A percentile compares a stretch with the other conserved stretches of the same genome.
Conservation (phyloP, 2,329 filamentous ascomycete genomes). For the Trichophyton mentagrophytes region DNA sequence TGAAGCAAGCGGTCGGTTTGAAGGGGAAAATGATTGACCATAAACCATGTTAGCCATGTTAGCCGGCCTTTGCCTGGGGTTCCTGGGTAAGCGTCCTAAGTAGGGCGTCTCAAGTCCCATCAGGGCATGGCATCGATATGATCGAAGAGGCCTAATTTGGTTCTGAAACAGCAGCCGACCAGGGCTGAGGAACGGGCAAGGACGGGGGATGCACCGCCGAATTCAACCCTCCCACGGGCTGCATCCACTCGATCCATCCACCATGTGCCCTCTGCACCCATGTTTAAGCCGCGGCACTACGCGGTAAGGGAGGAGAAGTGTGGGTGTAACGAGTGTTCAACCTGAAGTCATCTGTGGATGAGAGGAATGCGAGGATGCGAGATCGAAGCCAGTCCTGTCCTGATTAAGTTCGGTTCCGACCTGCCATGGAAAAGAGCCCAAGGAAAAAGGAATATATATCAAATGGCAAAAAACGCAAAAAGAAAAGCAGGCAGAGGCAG, state of each 20-base stretch:
- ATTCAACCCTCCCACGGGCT: background rate
- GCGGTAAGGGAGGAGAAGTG: background rate
- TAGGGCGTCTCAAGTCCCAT: conserved; percentile 1
- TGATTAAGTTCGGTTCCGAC: background rate
- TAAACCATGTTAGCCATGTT: background rate
- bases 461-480: background rate
- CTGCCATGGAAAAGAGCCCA: background rate
- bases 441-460: background rate
- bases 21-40: conserved; percentile 2
- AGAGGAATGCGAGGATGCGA: background rate
- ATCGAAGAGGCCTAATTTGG: background rate
- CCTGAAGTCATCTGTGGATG: background rate
- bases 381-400: background rate
- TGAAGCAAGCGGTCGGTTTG: conserved; percentile 3
- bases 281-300: background rate
- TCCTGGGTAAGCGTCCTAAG: background rate
- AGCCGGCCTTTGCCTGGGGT: background rate
- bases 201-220: background rate
- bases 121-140: background rate
- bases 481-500: background rate
- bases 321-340: background rate
- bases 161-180: conserved; percentile 1
- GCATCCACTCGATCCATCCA: background rate
- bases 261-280: background rate
- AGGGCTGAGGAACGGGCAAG: background rate